These are phyloP conservation scores for Wickerhamomyces sp. DNA, from an alignment of 1,139 yeast genomes.

Conservation along the genomic window DNA sequence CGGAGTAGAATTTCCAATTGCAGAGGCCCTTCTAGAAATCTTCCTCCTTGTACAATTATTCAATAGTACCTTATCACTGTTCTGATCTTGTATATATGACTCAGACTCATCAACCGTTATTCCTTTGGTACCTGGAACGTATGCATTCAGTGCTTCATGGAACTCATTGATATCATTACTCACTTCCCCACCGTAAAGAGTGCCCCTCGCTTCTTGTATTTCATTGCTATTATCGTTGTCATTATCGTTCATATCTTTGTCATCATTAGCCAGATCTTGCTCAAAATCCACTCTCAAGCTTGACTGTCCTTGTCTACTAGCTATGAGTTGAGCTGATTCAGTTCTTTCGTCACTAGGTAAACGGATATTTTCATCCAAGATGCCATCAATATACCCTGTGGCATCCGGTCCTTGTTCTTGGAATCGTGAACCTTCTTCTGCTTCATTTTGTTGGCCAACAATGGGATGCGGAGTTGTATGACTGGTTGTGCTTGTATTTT, in stretches of 20 bases:
- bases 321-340: not conserved
- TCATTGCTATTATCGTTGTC: not conserved
- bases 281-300: not conserved
- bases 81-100: slow-evolving; percentile 19
- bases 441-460: not conserved
- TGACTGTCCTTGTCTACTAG: not conserved
- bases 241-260: not conserved
- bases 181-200: too few species aligned
- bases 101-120: slow-evolving; percentile 7
- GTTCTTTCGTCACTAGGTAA: not conserved
- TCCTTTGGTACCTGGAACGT: not conserved
- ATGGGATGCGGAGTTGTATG: slow-evolving; percentile 1
- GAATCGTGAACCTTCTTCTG: not conserved
- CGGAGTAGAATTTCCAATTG: not conserved
- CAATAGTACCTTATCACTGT: slow-evolving; percentile 14
- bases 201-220: not conserved
- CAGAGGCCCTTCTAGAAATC: slow-evolving; percentile 11
- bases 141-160: slow-evolving; percentile 5
- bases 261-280: not conserved
- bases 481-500: slow-evolving; percentile 16
- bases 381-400: too few species aligned
- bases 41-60: slow-evolving; percentile 16
- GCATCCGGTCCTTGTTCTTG: too few species aligned
- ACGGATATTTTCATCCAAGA: not conserved
- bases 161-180: not conserved